Conservation (phyloP, 805 yeast genomes). For the Priceomyces haplophilus region DNA sequence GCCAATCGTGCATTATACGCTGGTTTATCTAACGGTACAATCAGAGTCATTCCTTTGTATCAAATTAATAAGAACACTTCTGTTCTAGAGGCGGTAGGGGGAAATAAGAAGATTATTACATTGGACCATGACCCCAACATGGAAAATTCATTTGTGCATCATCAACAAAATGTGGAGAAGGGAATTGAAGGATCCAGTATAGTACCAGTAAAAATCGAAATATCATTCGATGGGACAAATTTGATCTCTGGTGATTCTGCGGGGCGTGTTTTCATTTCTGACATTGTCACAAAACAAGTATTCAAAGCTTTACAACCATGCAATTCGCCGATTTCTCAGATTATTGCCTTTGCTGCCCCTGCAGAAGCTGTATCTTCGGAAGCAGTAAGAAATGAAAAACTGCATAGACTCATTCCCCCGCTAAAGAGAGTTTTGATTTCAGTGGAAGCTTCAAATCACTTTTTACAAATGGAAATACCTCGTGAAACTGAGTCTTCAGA, state of each 20-base stretch:
- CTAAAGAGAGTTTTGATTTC: slow-evolving; percentile 59
- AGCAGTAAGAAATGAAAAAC: slow-evolving; percentile 24
- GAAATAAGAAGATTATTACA: slow-evolving; percentile 49
- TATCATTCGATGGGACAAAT: slow-evolving; percentile 73
- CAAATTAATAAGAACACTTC: slow-evolving; percentile 29
- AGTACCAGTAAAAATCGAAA: slow-evolving; percentile 49
- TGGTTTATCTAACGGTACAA: slow-evolving; percentile 63
- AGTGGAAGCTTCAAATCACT: slow-evolving; percentile 37
- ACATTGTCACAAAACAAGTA: slow-evolving; percentile 67
- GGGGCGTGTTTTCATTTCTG: slow-evolving; percentile 71
- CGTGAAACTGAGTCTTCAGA: slow-evolving; percentile 20
- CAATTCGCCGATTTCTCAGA: slow-evolving; percentile 31
- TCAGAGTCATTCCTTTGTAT: slow-evolving; percentile 56
- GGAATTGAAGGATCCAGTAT: slow-evolving; percentile 10
- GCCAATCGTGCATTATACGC: slow-evolving; percentile 72
- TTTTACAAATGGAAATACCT: slow-evolving; percentile 39
- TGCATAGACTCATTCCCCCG: slow-evolving; percentile 52
- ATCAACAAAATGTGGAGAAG: slow-evolving; percentile 25
- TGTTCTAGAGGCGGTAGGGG: slow-evolving; percentile 60
- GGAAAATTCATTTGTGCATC: slow-evolving; percentile 52
- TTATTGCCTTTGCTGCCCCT: slow-evolving; percentile 23
- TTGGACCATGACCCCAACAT: slow-evolving; percentile 51
- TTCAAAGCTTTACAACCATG: slow-evolving; percentile 51
- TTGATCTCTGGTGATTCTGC: slow-evolving; percentile 68
- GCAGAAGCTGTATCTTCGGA: slow-evolving; percentile 8